A percentile compares a stretch with the other conserved stretches of the same genome.
These are phyloP conservation scores for Aurifilum marmelostoma DNA, from an alignment of 2,329 filamentous ascomycete genomes.

Conservation along the genomic window DNA sequence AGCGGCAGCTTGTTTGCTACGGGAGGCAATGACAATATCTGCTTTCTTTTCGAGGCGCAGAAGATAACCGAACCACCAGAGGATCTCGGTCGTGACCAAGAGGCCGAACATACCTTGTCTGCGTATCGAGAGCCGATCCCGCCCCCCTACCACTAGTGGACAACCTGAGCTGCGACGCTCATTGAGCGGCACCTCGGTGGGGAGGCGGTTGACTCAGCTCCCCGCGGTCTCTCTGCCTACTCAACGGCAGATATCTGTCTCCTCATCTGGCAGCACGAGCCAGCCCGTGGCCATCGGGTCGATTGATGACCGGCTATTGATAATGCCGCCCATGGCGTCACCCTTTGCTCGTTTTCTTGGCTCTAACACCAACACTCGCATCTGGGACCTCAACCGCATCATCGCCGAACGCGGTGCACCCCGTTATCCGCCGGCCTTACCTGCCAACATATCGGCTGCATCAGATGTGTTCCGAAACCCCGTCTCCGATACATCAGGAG, in stretches of 20 bases:
- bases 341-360: conserved; percentile 25
- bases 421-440: conserved; percentile 21
- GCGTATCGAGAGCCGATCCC: conserved; percentile 27
- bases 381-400: conserved; percentile 26
- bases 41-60: conserved; percentile 76
- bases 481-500: conserved; percentile 33
- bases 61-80: conserved; percentile 47
- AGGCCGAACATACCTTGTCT: conserved; percentile 17
- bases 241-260: conserved; percentile 10
- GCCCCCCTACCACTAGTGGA: conserved; percentile 10
- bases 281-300: conserved; percentile 16
- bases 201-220: not conserved
- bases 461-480: conserved; percentile 26
- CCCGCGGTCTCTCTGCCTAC: not conserved
- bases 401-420: conserved; percentile 18
- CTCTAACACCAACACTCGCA: conserved; percentile 20
- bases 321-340: conserved; percentile 4
- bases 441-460: conserved; percentile 10
- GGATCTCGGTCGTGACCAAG: conserved; percentile 5
- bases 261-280: conserved; percentile 15
- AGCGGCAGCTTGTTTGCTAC: conserved; percentile 79
- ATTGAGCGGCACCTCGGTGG: not conserved
- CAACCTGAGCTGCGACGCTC: conserved; percentile 10
- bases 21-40: conserved; percentile 90
- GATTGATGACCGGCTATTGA: conserved; percentile 24